Evolutionary conservation across 2,329 filamentous ascomycete species (phyloP).

Genomic region (Aspergillus neotritici): DNA sequence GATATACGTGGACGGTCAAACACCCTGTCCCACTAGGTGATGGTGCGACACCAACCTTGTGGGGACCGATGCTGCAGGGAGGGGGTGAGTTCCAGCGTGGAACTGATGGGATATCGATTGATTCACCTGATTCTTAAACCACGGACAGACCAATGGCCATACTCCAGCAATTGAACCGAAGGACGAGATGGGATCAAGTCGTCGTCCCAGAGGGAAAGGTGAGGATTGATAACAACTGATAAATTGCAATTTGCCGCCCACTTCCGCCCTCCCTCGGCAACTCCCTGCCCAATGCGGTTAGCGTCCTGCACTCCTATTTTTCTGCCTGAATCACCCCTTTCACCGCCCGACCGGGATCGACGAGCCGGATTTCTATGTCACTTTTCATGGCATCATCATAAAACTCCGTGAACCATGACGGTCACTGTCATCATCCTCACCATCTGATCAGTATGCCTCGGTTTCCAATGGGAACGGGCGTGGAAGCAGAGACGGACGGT

Average conservation of each 20-base stretch:
- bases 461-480: constrained; percentile 31
- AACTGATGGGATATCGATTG: constrained; percentile 11
- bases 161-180: background rate
- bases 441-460: constrained; percentile 29
- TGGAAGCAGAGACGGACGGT: constrained; percentile 12
- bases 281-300: no score
- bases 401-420: background rate
- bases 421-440: constrained; percentile 2
- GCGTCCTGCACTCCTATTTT: no score
- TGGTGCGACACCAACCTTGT: no score
- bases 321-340: no score
- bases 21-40: no score
- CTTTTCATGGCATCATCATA: constrained; percentile 5
- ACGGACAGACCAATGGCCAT: constrained; percentile 12
- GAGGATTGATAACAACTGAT: no score
- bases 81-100: background rate
- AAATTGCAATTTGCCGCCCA: constrained; percentile 23
- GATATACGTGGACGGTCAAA: no score
- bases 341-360: no score
- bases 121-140: constrained; percentile 12
- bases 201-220: background rate
- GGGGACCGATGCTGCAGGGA: background rate
- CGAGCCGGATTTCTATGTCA: background rate
- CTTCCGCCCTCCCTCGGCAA: constrained; percentile 15
- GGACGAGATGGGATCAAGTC: constrained; percentile 5